These are phyloP conservation scores for Auriscalpium orientale DNA, from an alignment of 768 basidiomycete species.

Conservation along the genomic window DNA sequence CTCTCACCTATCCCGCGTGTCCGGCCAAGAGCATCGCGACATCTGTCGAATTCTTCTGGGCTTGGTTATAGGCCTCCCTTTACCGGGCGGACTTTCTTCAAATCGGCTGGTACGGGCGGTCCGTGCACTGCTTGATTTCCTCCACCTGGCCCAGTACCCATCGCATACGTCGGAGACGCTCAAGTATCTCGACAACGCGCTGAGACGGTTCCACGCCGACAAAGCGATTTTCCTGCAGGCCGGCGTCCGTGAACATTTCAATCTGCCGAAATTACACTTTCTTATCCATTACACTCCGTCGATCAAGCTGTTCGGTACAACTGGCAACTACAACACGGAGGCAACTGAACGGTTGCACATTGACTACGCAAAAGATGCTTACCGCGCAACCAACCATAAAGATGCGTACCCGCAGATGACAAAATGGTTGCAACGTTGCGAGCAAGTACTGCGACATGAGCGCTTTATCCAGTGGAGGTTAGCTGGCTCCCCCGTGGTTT, in stretches of 20 bases:
- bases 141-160: slow-evolving; percentile 30
- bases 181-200: slow-evolving; percentile 16
- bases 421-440: slow-evolving; percentile 24
- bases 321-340: slow-evolving; percentile 35
- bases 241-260: slow-evolving; percentile 27
- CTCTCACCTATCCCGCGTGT: background rate
- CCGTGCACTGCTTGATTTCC: slow-evolving; percentile 28
- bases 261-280: slow-evolving; percentile 37
- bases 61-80: slow-evolving; percentile 20
- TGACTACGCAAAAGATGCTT: slow-evolving; percentile 31
- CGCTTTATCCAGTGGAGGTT: slow-evolving; percentile 17
- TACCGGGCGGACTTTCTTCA: slow-evolving; percentile 6
- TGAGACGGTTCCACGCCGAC: slow-evolving; percentile 29
- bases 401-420: slow-evolving; percentile 34
- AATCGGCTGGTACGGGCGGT: slow-evolving; percentile 20
- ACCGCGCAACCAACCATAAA: slow-evolving; percentile 26
- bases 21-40: slow-evolving; percentile 7
- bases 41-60: slow-evolving; percentile 12
- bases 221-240: slow-evolving; percentile 29
- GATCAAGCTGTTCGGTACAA: slow-evolving; percentile 27
- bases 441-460: slow-evolving; percentile 18
- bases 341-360: slow-evolving; percentile 35
- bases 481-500: background rate
- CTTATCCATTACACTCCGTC: slow-evolving; percentile 25
- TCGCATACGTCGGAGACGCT: slow-evolving; percentile 26